These are phyloP conservation scores for Raphanus sativus DNA, from an alignment of 345 rosid species.

Conservation along the genomic window DNA sequence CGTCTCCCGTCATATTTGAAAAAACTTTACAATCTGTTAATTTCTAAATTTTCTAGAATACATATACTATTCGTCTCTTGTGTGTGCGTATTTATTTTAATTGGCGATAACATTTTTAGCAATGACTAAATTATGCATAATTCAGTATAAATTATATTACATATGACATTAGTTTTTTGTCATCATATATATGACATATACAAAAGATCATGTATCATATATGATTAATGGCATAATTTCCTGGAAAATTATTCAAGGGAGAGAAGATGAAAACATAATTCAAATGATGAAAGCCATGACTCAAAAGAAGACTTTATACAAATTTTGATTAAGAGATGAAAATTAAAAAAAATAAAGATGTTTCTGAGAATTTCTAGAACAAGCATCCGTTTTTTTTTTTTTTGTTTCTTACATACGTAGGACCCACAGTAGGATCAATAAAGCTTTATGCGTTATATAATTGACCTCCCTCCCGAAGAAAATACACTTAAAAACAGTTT, in stretches of 20 bases:
- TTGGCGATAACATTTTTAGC: not conserved
- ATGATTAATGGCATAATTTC: not conserved
- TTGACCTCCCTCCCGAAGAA: not conserved
- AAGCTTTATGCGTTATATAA: conserved; percentile 18
- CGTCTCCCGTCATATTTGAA: conserved; percentile 41
- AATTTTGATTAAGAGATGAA: not conserved
- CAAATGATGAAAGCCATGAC: conserved; percentile 11
- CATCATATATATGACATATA: not conserved
- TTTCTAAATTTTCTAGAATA: conserved; percentile 20
- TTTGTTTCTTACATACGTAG: conserved; percentile 28
- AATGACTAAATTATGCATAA: not conserved
- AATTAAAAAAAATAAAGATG: conserved; percentile 16
- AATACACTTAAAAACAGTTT: conserved; percentile 8
- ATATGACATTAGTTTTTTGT: not conserved
- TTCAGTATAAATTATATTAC: not conserved
- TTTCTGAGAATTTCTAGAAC: conserved; percentile 75
- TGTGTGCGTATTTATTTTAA: not conserved
- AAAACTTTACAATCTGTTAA: not conserved
- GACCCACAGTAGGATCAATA: conserved; percentile 34
- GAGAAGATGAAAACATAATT: conserved; percentile 1
- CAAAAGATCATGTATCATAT: not conserved
- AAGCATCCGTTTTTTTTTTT: conserved; percentile 18
- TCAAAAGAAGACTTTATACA: conserved; percentile 16
- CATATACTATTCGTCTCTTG: not conserved
- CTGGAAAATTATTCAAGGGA: conserved; percentile 7